Evolutionary conservation across 805 yeast species (phyloP), one percentile per base, ranked within the genome.

Genomic region (Lipomyces kockii): DNA sequence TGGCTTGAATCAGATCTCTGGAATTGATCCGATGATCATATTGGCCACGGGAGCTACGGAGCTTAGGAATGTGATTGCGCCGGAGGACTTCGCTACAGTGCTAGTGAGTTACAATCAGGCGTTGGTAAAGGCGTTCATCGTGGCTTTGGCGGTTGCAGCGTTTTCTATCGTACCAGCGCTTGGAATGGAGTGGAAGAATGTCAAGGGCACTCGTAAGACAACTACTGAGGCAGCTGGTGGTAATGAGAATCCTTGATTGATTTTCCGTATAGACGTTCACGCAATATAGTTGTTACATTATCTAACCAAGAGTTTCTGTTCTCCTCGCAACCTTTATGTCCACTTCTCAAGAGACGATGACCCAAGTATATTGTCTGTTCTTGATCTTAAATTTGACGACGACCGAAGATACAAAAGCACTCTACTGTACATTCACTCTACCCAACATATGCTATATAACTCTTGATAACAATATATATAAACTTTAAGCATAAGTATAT

Each of bases 121-220:
- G 60, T 20, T 61, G 25, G 34, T n/a, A n/a, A 20, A 35, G n/a
- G 55, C 66, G 25, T 61, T 39, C 35, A 32, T n/a, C 29, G 64
- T 61, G n/a, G 52, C 46, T 12, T 5, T 61, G 35, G 27, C 55
- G 5, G 32, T 58, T 32, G 52, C 64, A 11, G 35, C 55, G 25
- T 32, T 43, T 37, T 22, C 61, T 8, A 11, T 35, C 25, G 2
- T 61, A 3, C 55, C 51, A 12, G 64, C 64, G 8, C 22, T 22
- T 12, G 35, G 46, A 27, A 58, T 62, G 63, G 54, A 62, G 29
- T 62, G 64, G 64, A 20, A 25, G 35, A 58, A 58, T 25, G 65
- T 62, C 64, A 62, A 60, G 58, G 22, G 22, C 11, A 37, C 17
- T 37, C 39, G 4, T 37, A 14, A 29, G 32, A 29, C 32, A 29